Conservation (phyloP, 1,284 basidiomycete genomes). For the Coniophora puteana region DNA sequence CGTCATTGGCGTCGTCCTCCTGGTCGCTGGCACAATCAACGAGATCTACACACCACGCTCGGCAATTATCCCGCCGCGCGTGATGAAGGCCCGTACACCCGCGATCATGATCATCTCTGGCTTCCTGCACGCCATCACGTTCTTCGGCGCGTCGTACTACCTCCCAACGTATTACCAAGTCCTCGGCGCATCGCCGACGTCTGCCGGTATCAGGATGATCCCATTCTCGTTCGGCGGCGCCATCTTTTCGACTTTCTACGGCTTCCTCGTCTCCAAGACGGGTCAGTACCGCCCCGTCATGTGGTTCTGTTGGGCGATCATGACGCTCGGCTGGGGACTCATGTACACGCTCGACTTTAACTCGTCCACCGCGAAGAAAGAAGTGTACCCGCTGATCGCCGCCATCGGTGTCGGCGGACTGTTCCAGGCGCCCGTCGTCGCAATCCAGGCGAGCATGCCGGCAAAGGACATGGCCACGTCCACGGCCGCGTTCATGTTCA, state of each 20-base stretch:
- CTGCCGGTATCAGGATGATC: constrained; percentile 42
- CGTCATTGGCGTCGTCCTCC: constrained; percentile 37
- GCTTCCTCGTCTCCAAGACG: constrained; percentile 32
- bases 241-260: constrained; percentile 29
- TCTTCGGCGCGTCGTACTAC: constrained; percentile 31
- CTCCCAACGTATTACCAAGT: constrained; percentile 29
- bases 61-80: constrained; percentile 48
- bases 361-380: constrained; percentile 27
- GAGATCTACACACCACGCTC: constrained; percentile 45
- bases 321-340: constrained; percentile 32
- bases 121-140: constrained; percentile 36
- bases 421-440: constrained; percentile 35
- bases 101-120: constrained; percentile 33
- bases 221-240: constrained; percentile 37
- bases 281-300: constrained; percentile 37
- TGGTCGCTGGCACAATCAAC: constrained; percentile 38
- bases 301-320: constrained; percentile 26
- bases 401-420: constrained; percentile 33
- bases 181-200: constrained; percentile 40
- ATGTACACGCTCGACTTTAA: constrained; percentile 30
- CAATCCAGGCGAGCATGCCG: constrained; percentile 45
- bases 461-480: constrained; percentile 41
- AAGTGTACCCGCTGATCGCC: constrained; percentile 30
- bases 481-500: constrained; percentile 30
- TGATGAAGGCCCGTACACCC: constrained; percentile 45